Conservation (phyloP, 1,284 basidiomycete genomes). For the Rhodotorula sp. region DNA sequence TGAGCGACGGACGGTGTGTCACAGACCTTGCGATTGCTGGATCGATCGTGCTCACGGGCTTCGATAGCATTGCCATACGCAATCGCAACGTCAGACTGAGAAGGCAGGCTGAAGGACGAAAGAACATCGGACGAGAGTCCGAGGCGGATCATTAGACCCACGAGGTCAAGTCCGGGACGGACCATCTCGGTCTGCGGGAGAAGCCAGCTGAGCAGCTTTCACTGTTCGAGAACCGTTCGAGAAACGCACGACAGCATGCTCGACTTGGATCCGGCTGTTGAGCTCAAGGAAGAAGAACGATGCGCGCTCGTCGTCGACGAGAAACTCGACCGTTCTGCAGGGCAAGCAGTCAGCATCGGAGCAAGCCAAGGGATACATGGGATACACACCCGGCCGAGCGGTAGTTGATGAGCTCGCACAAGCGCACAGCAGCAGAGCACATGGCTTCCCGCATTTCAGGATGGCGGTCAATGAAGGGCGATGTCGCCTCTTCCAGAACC, state of each 20-base stretch:
- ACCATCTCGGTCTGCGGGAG: slow-evolving; percentile 54
- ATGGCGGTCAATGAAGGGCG: slow-evolving; percentile 50
- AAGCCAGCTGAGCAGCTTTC: no score
- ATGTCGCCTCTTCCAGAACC: slow-evolving; percentile 68
- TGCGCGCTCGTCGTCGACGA: slow-evolving; percentile 61
- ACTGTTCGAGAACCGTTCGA: no score
- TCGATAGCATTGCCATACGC: slow-evolving; percentile 59
- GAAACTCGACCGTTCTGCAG: slow-evolving; percentile 64
- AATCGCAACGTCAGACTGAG: neutral
- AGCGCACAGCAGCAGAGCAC: slow-evolving; percentile 59
- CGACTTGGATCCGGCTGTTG: slow-evolving; percentile 72
- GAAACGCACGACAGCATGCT: slow-evolving; percentile 61
- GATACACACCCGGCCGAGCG: slow-evolving; percentile 13
- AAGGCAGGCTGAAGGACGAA: slow-evolving; percentile 12
- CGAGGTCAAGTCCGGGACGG: slow-evolving; percentile 63
- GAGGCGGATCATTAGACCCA: slow-evolving; percentile 66
- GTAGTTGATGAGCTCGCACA: slow-evolving; percentile 56
- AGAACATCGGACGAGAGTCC: slow-evolving; percentile 44
- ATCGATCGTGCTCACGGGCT: slow-evolving; percentile 40
- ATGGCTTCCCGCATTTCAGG: slow-evolving; percentile 53
- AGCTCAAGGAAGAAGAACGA: slow-evolving; percentile 72
- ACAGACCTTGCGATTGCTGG: neutral
- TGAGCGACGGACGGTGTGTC: slow-evolving; percentile 47
- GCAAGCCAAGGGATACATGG: neutral
- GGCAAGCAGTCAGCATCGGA: slow-evolving; percentile 51